Evolutionary conservation across 176 grass and related monocot genomes (phyloP), one percentile per base, ranked within the genome.

Genomic region (Neostapfia colusana): DNA sequence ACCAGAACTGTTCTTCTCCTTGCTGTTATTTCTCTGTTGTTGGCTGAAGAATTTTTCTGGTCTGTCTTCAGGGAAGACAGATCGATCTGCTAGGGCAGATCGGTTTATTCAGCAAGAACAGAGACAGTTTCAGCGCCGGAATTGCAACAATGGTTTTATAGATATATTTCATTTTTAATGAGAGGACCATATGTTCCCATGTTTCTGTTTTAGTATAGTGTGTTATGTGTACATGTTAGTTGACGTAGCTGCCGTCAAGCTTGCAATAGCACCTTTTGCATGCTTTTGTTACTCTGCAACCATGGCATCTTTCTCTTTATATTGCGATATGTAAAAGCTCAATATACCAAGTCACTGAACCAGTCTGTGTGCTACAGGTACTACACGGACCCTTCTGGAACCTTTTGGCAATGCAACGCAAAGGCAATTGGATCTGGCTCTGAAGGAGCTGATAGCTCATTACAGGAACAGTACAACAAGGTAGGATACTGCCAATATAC

Each of bases 391-490:
- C 95, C 95, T 46, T 99, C 95, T 78, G 87, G 92, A 25, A 99
- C 92, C 21, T 95, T 99, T 56, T 99, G 95, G 95, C 85, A 89
- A 50, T 99, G 91, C 87, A 92, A 90, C 13, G 95, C 95, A 45
- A 99, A 99, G 80, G 92, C 95, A 59, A 99, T 95, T 74, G 92
- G 92, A 55, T 99, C 89, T 38, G 95, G 95, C 42, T 99, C 95
- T 82, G 91, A 98, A 95, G 91, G 91, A 74, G 95, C 95, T 89
- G 91, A 99, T 79, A 92, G 87, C 61, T 95, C 95, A 43, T 89
- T 99, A 58, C 95, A 99, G 70, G 95, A 99, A 81, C 92, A 89
- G 63, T 99, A 94, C 71, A 95, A 92, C 71, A 95, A 95, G 89
- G 95, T 98, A n/a, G 21, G 0, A 28, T 25, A 7, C 5, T 68